Percentiles rank a stretch among this genome's conserved stretches.
phyloP scores from a whole-genome alignment of 1,284 basidiomycete genomes.

The Heterobasidion irregulare region DNA sequence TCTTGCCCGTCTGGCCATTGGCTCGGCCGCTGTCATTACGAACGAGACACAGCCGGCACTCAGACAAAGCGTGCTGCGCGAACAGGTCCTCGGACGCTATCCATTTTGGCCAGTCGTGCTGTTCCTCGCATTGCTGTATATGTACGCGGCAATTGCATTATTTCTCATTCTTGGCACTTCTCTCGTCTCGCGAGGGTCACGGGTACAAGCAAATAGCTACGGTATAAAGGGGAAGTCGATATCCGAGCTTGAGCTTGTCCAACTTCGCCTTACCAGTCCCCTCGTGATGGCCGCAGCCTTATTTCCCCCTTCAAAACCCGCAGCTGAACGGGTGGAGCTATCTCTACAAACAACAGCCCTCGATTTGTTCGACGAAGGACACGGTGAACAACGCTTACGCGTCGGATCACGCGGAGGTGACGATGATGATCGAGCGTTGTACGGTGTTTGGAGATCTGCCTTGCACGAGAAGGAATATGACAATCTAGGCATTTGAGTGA shows the following conservation, averaged over 20 bases:
- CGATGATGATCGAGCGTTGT: no score
- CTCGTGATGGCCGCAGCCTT: background rate
- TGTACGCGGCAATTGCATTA: background rate
- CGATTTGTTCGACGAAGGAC: background rate
- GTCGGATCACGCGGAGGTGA: background rate
- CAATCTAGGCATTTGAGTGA: no score
- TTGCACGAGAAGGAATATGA: no score
- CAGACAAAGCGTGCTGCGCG: background rate
- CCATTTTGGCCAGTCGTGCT: background rate
- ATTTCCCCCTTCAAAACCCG: background rate
- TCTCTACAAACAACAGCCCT: background rate
- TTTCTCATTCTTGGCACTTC: background rate
- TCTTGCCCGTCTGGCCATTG: slow-evolving; percentile 1
- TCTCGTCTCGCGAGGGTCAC: background rate
- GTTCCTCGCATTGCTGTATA: background rate
- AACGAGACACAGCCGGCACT: background rate
- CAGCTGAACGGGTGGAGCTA: background rate
- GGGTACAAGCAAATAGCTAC: no score
- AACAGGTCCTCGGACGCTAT: slow-evolving; percentile 1
- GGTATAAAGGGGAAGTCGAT: background rate
- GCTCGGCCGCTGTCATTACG: slow-evolving; percentile 3
- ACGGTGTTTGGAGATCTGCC: no score
- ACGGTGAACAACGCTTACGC: background rate
- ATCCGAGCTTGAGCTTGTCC: background rate
- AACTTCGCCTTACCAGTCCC: background rate